Conservation (phyloP, 148 eudicot genomes). For the Polygonum aviculare region DNA sequence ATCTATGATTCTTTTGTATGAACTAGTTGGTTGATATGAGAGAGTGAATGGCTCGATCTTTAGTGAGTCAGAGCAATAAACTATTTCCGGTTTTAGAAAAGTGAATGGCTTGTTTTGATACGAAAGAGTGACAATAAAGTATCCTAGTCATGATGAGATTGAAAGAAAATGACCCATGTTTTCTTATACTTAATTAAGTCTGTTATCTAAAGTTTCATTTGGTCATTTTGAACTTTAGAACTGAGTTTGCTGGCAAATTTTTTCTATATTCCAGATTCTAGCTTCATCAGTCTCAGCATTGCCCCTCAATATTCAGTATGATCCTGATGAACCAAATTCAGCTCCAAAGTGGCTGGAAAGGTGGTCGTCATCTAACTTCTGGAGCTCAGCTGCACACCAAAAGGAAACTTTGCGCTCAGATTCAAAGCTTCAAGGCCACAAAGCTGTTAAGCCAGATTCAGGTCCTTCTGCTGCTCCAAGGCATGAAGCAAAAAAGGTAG, state of each 20-base stretch:
- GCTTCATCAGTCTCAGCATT: conserved; percentile 31
- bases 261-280: conserved; percentile 31
- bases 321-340: conserved; percentile 45
- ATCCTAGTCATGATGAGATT: background rate
- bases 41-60: background rate
- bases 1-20: background rate
- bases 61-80: background rate
- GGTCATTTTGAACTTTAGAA: background rate
- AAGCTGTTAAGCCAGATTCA: conserved; percentile 23
- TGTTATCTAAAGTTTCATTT: background rate
- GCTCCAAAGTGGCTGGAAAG: conserved; percentile 50
- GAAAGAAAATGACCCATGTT: background rate
- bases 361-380: conserved; percentile 48
- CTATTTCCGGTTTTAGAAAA: background rate
- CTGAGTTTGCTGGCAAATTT: background rate
- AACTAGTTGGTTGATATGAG: background rate
- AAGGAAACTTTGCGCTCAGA: conserved; percentile 24
- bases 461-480: conserved; percentile 25
- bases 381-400: conserved; percentile 42
- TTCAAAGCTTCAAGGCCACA: conserved; percentile 22
- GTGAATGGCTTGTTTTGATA: background rate
- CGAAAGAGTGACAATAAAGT: background rate
- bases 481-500: conserved; percentile 24
- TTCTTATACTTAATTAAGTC: background rate
- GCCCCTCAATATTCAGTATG: conserved; percentile 52